Percentiles rank a stretch among this genome's conserved stretches.
These are phyloP conservation scores for Psilocybe azurescens DNA, from an alignment of 768 basidiomycete species.

Conservation along the genomic window DNA sequence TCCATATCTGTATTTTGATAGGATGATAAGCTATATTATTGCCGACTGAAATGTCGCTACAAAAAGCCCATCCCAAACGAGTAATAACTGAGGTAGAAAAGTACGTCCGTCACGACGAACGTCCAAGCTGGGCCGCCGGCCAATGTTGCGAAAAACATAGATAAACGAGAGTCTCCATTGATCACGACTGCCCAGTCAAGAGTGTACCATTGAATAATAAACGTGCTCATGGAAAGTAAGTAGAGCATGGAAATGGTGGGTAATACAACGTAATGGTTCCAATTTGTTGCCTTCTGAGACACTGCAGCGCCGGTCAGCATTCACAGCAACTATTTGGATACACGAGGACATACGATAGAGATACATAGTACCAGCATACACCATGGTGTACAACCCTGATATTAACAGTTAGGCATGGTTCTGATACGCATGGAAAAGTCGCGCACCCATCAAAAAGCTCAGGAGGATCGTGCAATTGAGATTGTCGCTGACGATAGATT, in stretches of 20 bases:
- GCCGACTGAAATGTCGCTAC: not conserved
- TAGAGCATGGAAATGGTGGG: not conserved
- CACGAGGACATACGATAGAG: no score
- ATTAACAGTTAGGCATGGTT: no score
- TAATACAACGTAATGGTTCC: not conserved
- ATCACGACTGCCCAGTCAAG: not conserved
- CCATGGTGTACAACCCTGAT: no score
- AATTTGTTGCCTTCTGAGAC: not conserved
- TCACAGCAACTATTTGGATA: no score
- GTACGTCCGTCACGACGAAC: not conserved
- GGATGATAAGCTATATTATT: not conserved
- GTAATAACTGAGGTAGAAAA: not conserved
- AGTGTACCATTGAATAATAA: not conserved
- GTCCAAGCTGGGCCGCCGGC: not conserved
- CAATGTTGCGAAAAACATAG: not conserved
- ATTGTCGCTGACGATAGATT: no score
- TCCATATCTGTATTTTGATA: not conserved
- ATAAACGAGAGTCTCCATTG: not conserved
- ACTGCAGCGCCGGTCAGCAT: no score
- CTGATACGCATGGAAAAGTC: no score
- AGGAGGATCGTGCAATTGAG: no score
- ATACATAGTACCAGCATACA: no score
- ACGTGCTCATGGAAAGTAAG: not conserved
- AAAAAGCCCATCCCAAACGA: not conserved
- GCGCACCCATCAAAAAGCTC: no score